Base-by-base conservation (phyloP, 139 green algal species). In the Tetradesmus lagerheimii region DNA sequence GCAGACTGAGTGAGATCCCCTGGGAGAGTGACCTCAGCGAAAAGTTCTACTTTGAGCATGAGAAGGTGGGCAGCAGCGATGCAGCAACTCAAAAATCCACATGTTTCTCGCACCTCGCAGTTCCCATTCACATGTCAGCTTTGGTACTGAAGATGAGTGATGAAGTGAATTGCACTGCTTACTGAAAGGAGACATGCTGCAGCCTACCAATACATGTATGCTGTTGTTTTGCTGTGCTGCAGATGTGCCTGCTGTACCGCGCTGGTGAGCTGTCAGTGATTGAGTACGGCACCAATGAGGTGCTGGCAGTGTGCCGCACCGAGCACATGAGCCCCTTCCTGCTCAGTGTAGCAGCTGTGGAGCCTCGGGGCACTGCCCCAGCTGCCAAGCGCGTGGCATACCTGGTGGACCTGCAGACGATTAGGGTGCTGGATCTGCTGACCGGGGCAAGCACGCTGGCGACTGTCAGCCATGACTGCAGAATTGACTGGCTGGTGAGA, bases 321-420 rank as follows among this genome's bases (percentile, higher is more conserved):
- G 95, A 97, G 93, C 93, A 97, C 91, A 94, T 97, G 86, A 96
- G 93, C 92, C 95, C 95, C 1, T 96, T 93, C 86, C 93, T 97
- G 20, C 93, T 98, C 62, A 95, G 89, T 39, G 93, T 95, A 39
- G 89, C 95, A 34, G 89, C 95, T 31, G 79, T 67, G 16, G 80
- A 84, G 15, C 18, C 66, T 27, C 78, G 90, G 41, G 84, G 89
- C 16, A 64, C 64, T 43, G 29, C 64, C 43, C 57, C 86, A 67
- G 86, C 77, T 9, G 87, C 64, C 75, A 97, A 97, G 93, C 80
- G 92, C 35, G 91, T 98, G 34, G 96, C 95, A 5, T 97, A 97
- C 92, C 93, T 98, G 50, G 94, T 98, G 14, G 96, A 98, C 86
- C 89, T 94, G 90, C 94, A 97, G 91, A 98, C 96, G 18, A 93